These are phyloP conservation scores for Nidula microcarpa DNA, from an alignment of 768 basidiomycete genomes.

Conservation along the genomic window DNA sequence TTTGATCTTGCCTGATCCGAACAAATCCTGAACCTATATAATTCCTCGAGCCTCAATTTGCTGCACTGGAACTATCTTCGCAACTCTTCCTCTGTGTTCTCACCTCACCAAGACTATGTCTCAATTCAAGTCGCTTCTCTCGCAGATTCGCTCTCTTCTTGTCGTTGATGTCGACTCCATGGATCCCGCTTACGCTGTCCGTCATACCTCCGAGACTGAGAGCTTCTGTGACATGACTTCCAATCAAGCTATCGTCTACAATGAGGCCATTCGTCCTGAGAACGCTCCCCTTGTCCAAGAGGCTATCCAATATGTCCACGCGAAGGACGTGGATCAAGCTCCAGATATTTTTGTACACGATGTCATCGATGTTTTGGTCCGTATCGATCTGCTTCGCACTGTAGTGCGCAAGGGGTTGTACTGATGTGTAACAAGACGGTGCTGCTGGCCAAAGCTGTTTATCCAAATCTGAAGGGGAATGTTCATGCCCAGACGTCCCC, in stretches of 20 bases:
- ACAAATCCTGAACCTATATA: too few relatives aligned
- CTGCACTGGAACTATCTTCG: too few relatives aligned
- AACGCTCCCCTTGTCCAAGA: constrained; percentile 23
- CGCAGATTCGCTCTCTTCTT: constrained; percentile 28
- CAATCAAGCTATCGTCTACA: constrained; percentile 42
- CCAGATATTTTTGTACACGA: constrained; percentile 22
- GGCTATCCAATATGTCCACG: constrained; percentile 25
- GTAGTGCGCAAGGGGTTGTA: neutral
- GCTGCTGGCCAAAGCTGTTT: constrained; percentile 38
- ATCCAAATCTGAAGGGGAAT: constrained; percentile 36
- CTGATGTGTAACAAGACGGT: constrained; percentile 29
- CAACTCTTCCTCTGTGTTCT: too few relatives aligned
- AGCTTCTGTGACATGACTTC: constrained; percentile 47
- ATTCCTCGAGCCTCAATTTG: too few relatives aligned
- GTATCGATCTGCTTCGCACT: constrained; percentile 3
- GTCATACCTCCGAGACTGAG: constrained; percentile 18
- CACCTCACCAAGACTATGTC: too few relatives aligned
- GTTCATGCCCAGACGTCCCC: constrained; percentile 45
- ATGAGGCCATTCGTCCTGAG: constrained; percentile 27
- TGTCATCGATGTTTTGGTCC: constrained; percentile 35
- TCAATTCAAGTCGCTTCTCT: constrained; percentile 20
- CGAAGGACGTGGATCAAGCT: constrained; percentile 9
- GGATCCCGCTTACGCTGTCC: constrained; percentile 35
- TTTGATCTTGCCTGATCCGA: too few relatives aligned
- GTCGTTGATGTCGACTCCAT: constrained; percentile 47